Evolutionary conservation across 352 stramenopile species (phyloP), one percentile per base, ranked within the genome.

Genomic region (Poterioochromonas sp.): DNA sequence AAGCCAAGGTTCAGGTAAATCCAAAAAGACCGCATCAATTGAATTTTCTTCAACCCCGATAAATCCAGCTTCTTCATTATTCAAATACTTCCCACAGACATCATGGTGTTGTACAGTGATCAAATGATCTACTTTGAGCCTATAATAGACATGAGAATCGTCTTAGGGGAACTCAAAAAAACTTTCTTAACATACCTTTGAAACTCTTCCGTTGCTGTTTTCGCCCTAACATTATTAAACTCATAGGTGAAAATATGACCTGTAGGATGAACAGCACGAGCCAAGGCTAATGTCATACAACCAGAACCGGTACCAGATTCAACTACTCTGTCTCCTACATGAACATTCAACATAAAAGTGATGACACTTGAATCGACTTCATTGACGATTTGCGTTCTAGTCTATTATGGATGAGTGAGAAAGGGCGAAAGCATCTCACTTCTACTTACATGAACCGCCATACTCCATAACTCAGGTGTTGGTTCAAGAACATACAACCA

Each of bases 341-440:
- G 82, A 29, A 86, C 63, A 63, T 85, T 80, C 1, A 87, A 62
- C 15, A 83, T 73, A 64, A 87, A 83, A 29, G 91, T 86, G 2
- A 90, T 80, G 73, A 92, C 92, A 79, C 94, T 93, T 5, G 93
- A 90, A 73, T 88, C 85, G 79, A 98, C 84, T 80, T 94, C 84
- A 8, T 96, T 96, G 32, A 98, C 93, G 84, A 99, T 98, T 85
- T 99, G 95, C 39, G 95, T 99, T 76, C 95, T 88, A 80, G 91
- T 86, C 12, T 82, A 83, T 29, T 91, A 76, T 51, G 78, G 85
- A 15, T 76, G 26, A 77, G 32, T 18, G 34, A 76, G 69, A 15
- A 15, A 70, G 60, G 39, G n/a, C 12, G 11, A 12, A 34, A n/a
- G 39, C 69, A 32, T 12, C 11, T 12, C 12, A 62, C 5, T n/a